Evolutionary conservation across 2,329 filamentous ascomycete species (phyloP).

Genomic region (Claviceps pazoutovae): DNA sequence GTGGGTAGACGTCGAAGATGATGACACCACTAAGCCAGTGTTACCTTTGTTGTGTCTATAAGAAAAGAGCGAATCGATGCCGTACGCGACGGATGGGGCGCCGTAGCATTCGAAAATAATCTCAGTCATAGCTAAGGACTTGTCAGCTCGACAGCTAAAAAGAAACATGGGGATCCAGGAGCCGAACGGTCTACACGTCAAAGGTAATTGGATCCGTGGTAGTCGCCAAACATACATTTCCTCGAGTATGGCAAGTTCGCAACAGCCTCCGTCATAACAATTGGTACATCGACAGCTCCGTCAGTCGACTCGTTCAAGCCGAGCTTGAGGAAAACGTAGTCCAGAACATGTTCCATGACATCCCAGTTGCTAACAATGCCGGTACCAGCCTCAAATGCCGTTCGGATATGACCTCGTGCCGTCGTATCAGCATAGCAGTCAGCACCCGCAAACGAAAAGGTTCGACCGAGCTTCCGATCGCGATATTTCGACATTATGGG

Average conservation of each 20-base stretch:
- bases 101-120: conserved; percentile 94
- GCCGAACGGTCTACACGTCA: neutral
- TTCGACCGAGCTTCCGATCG: conserved; percentile 84
- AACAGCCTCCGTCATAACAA: conserved; percentile 92
- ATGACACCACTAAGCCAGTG: conserved; percentile 79
- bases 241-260: conserved; percentile 81
- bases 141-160: conserved; percentile 9
- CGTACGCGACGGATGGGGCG: conserved; percentile 79
- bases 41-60: conserved; percentile 83
- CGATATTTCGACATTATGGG: conserved; percentile 92
- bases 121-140: conserved; percentile 71
- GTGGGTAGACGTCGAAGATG: conserved; percentile 87
- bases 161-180: neutral
- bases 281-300: conserved; percentile 66
- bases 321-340: conserved; percentile 89
- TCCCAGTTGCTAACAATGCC: conserved; percentile 97
- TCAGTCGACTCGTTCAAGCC: conserved; percentile 59
- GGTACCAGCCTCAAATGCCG: conserved; percentile 79
- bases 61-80: conserved; percentile 92
- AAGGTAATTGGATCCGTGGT: neutral
- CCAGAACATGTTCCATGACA: conserved; percentile 84
- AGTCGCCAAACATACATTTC: conserved; percentile 49
- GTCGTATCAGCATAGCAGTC: conserved; percentile 94
- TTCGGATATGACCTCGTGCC: conserved; percentile 76
- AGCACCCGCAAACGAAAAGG: conserved; percentile 79